These are phyloP conservation scores for Fusarium siculi DNA, from an alignment of 2,329 filamentous ascomycete genomes.

Conservation along the genomic window DNA sequence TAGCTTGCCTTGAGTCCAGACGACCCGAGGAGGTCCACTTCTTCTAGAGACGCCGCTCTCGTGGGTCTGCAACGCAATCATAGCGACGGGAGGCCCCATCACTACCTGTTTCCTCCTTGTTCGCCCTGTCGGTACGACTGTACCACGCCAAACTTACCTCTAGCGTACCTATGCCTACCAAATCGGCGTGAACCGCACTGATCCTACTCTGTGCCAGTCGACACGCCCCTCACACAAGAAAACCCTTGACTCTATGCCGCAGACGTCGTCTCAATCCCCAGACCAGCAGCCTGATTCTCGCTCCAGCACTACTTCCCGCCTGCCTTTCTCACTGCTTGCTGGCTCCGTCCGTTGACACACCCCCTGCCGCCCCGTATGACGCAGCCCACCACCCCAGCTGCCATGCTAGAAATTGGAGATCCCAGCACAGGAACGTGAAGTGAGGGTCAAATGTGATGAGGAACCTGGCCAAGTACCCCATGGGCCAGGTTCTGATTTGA, in stretches of 20 bases:
- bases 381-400: conserved; percentile 44
- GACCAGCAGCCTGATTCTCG: conserved; percentile 35
- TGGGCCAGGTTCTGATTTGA: conserved; percentile 40
- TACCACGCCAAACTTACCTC: conserved; percentile 31
- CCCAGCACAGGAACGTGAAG: conserved; percentile 38
- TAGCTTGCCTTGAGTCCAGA: conserved; percentile 32
- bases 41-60: conserved; percentile 32
- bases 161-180: conserved; percentile 25
- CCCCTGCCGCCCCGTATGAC: conserved; percentile 49
- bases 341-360: conserved; percentile 50
- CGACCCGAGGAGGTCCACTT: conserved; percentile 38
- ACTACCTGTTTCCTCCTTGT: conserved; percentile 39
- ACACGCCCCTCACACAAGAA: conserved; percentile 32
- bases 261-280: conserved; percentile 32
- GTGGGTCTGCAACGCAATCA: conserved; percentile 38
- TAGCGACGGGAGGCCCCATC: conserved; percentile 30
- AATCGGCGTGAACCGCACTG: conserved; percentile 14
- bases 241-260: conserved; percentile 18
- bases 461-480: conserved; percentile 23
- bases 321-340: conserved; percentile 37
- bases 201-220: conserved; percentile 11
- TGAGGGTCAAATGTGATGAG: conserved; percentile 37
- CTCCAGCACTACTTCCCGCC: conserved; percentile 43
- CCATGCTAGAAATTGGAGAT: conserved; percentile 42
- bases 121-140: conserved; percentile 35